Evolutionary conservation across 768 basidiomycete genomes (phyloP), one percentile per base, ranked within the genome.

Genomic region (Kwoniella botswanensis): DNA sequence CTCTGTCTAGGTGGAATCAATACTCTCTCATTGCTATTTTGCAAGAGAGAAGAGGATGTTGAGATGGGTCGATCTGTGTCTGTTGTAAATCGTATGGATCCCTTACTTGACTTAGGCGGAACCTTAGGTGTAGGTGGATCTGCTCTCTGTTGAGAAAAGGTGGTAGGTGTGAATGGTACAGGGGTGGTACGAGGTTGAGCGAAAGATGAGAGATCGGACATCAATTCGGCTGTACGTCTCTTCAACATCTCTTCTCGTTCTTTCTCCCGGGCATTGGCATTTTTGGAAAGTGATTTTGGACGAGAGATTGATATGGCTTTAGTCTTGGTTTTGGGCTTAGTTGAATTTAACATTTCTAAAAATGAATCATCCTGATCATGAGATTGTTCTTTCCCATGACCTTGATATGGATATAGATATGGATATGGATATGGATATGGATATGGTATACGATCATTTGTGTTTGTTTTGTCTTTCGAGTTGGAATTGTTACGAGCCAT

Each of bases 171-270:
- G 58, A 55, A 62, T 29, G 67, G 67, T 46, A 50, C 12, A 24
- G 77, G 77, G 3, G 75, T 75, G 10, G 71, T 69, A 10, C 77
- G 60, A 4, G 77, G 72, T 41, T 62, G 46, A 17, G 59, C 58
- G 46, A 79, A 79, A 54, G 55, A 22, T 22, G 53, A 59, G 11
- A 69, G 70, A 71, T 76, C 69, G 35, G 18, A 44, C 52, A 76
- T 70, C 7, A 74, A 53, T 53, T 74, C 68, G 1, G 60, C 53
- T 17, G 65, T 74, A n/a, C 52, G 50, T 65, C 69, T 64, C 26
- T 65, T 73, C 41, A 60, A 21, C 13, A 56, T 53, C n/a, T 57
- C 53, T 13, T 64, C 35, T 54, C 52, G 58, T 29, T 12, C 43
- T 41, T 18, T 10, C 18, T 29, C 43, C 18, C 35, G 22, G 10